Evolutionary conservation across 495 filamentous ascomycete species (phyloP).

Genomic region (Lentithecium fluviatile): DNA sequence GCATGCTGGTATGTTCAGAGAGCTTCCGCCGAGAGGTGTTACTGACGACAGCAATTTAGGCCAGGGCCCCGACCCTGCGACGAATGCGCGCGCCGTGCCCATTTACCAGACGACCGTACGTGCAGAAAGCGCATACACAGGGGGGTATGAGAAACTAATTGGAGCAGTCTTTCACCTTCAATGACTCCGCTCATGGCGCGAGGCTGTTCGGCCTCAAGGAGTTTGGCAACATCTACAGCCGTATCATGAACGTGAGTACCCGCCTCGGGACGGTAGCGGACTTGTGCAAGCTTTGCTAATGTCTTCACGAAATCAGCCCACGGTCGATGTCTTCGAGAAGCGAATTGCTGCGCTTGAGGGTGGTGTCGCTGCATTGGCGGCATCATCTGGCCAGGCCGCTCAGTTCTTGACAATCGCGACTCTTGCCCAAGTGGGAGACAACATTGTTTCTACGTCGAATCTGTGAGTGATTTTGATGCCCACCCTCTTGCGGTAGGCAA

Average conservation of each 20-base stretch:
- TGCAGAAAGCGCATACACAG: slow-evolving; percentile 5
- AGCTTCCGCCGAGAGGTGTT: neutral
- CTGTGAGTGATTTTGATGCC: no score
- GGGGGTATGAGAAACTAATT: slow-evolving; percentile 4
- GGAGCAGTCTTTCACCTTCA: slow-evolving; percentile 80
- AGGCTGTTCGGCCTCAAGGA: slow-evolving; percentile 96
- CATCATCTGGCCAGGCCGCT: slow-evolving; percentile 87
- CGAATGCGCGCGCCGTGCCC: slow-evolving; percentile 88
- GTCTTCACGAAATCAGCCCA: slow-evolving; percentile 59
- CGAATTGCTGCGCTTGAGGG: slow-evolving; percentile 94
- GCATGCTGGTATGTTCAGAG: slow-evolving; percentile 64
- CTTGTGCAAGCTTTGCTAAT: neutral
- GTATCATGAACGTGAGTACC: slow-evolving; percentile 81
- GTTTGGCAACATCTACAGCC: slow-evolving; percentile 97
- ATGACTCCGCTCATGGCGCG: slow-evolving; percentile 95
- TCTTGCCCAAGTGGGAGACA: slow-evolving; percentile 82
- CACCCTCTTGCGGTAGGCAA: no score
- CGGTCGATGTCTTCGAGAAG: slow-evolving; percentile 97
- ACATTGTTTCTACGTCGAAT: slow-evolving; percentile 90
- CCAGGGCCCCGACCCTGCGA: slow-evolving; percentile 78
- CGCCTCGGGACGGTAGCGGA: no score
- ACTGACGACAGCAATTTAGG: slow-evolving; percentile 47
- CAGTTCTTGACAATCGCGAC: slow-evolving; percentile 92
- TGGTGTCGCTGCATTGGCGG: slow-evolving; percentile 84
- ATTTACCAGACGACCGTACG: slow-evolving; percentile 91